phyloP scores from a whole-genome alignment of 371 early-diverging fungal genomes.

The Blastocladiella emersonii region DNA sequence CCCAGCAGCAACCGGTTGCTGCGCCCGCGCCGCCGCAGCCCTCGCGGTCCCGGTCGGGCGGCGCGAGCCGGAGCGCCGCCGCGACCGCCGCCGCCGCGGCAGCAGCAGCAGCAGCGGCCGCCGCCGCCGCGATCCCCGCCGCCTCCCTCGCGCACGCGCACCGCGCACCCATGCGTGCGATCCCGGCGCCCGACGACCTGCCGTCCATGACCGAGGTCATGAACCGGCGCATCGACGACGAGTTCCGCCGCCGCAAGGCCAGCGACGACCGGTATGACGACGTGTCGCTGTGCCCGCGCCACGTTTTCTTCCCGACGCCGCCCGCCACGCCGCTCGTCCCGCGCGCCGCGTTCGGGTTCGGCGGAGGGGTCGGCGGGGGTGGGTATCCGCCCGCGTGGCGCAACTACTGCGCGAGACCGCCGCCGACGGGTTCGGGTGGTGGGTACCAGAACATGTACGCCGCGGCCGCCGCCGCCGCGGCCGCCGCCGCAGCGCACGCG shows the following conservation, averaged over 20 bases:
- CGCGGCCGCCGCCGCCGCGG: background rate
- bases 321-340: background rate
- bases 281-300: background rate
- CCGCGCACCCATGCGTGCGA: background rate
- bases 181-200: background rate
- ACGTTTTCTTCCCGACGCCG: background rate
- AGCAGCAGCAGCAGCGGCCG: no score
- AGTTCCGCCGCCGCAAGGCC: background rate
- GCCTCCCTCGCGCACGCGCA: background rate
- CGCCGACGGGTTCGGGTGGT: no score
- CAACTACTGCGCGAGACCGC: background rate
- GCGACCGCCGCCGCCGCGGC: background rate
- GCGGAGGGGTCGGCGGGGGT: no score
- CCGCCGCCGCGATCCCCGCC: no score
- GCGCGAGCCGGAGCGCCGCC: background rate
- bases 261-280: background rate
- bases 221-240: background rate
- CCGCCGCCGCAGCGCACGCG: background rate
- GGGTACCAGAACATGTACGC: no score
- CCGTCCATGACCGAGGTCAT: background rate
- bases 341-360: background rate
- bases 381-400: background rate
- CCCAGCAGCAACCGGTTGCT: no score
- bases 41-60: background rate
- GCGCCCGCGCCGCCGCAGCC: background rate